Evolutionary conservation across 768 basidiomycete species (phyloP).

Genomic region (Tulasnella sp.): DNA sequence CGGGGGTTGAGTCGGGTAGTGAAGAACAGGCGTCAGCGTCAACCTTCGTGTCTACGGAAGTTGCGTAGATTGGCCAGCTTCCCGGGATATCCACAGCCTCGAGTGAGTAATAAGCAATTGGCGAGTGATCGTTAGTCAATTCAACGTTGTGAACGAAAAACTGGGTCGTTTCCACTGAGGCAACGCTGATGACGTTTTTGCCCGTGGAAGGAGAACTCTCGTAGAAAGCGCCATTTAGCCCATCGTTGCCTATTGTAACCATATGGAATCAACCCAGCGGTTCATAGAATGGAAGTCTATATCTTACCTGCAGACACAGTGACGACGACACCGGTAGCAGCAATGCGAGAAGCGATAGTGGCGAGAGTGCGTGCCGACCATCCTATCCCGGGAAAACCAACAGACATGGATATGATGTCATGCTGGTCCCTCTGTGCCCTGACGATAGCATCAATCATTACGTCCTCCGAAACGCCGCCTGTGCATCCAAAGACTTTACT

Average conservation of each 20-base stretch:
- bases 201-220: slow-evolving; percentile 43
- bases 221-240: slow-evolving; percentile 45
- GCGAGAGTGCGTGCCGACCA: not conserved
- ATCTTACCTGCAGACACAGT: slow-evolving; percentile 42
- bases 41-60: slow-evolving; percentile 41
- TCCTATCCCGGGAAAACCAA: not conserved
- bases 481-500: slow-evolving; percentile 30
- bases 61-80: slow-evolving; percentile 44
- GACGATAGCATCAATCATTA: slow-evolving; percentile 20
- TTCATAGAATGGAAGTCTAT: not conserved
- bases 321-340: slow-evolving; percentile 58
- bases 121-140: slow-evolving; percentile 43
- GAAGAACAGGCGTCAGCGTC: slow-evolving; percentile 44
- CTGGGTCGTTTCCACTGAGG: slow-evolving; percentile 38
- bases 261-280: not conserved
- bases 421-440: slow-evolving; percentile 14
- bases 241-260: slow-evolving; percentile 40
- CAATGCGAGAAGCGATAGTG: slow-evolving; percentile 63
- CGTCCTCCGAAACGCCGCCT: slow-evolving; percentile 8
- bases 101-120: slow-evolving; percentile 56
- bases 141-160: not conserved
- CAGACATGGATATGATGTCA: slow-evolving; percentile 26
- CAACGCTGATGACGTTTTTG: slow-evolving; percentile 42
- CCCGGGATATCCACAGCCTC: slow-evolving; percentile 41
- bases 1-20: slow-evolving; percentile 41